phyloP scores from a whole-genome alignment of 495 filamentous ascomycete species.

The Durotheca rogersii region DNA sequence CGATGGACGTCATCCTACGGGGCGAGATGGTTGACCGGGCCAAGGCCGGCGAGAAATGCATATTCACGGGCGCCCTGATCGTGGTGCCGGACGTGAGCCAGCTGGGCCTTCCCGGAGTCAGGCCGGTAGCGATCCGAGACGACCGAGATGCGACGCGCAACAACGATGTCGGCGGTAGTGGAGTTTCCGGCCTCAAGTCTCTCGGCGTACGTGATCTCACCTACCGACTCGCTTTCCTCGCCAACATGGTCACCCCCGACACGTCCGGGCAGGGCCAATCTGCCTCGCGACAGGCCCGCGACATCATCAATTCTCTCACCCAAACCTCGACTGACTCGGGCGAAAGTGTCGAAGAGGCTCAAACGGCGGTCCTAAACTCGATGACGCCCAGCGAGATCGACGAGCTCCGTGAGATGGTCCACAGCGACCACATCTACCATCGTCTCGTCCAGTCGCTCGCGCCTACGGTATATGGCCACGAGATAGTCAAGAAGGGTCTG shows the following conservation, averaged over 20 bases:
- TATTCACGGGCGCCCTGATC: conserved; percentile 95
- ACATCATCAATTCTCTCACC: conserved; percentile 79
- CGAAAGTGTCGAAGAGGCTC: conserved; percentile 76
- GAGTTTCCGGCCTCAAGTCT: conserved; percentile 85
- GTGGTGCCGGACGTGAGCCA: conserved; percentile 97
- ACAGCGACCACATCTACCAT: conserved; percentile 91
- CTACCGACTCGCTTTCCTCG: conserved; percentile 94
- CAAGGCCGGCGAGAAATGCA: conserved; percentile 96
- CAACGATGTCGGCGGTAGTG: conserved; percentile 75
- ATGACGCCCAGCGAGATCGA: conserved; percentile 83
- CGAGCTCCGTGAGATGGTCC: conserved; percentile 88
- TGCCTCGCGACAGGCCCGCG: conserved; percentile 48
- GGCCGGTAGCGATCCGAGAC: conserved; percentile 83
- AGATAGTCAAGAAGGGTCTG: conserved; percentile 96
- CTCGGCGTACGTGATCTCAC: conserved; percentile 94
- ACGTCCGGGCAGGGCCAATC: conserved; percentile 68
- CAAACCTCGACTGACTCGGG: conserved; percentile 63
- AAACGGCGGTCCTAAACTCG: conserved; percentile 81
- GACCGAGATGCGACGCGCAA: conserved; percentile 69
- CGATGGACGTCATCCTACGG: conserved; percentile 95
- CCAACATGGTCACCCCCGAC: conserved; percentile 96
- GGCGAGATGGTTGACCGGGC: conserved; percentile 97
- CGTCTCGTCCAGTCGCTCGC: conserved; percentile 94
- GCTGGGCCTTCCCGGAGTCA: conserved; percentile 82
- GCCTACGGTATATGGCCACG: conserved; percentile 95